Evolutionary conservation across 2,329 filamentous ascomycete species (phyloP), one percentile per base, ranked within the genome.

Genomic region (Metarhizium robertsii): DNA sequence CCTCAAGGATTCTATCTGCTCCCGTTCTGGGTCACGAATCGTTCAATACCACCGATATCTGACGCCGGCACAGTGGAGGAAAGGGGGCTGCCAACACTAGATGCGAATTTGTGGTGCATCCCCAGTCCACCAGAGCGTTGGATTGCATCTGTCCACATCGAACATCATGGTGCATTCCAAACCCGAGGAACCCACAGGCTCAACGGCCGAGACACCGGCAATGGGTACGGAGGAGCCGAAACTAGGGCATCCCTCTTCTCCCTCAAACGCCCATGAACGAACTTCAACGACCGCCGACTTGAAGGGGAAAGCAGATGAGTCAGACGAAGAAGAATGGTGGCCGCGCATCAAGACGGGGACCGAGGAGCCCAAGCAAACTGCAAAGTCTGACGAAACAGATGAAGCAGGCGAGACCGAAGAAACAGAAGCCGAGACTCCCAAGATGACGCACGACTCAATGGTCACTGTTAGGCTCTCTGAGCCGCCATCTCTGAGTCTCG

Each of bases 391-490:
- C 18, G 43, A 45, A 10, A 29, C 42, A 32, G 34, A 43, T 14
- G 61, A 53, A 45, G 56, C 60, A 62, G 58, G 61, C 57, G 60
- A 64, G 57, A 56, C 56, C 50, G 61, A 61, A 58, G 63, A 68
- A 56, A 53, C 58, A 56, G 60, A 36, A 52, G 60, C 61, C 45
- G 67, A 66, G 61, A 70, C 68, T 48, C 67, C 69, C n/a, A 73
- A 67, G 57, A 71, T 71, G 67, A 61, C 67, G 20, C 79, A 80
- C 67, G 86, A 90, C 70, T 90, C 87, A 20, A 86, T 90, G 85
- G 86, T 90, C 49, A 90, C 87, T 7, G 87, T 90, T 48, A 80
- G 86, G 54, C 75, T 90, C 51, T 90, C 87, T 20, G 86, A 89
- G 66, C 74, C 78, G 57, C 69, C 80, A 62, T 64, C 76, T 62